Percentiles rank a stretch among this genome's conserved stretches.
These are phyloP conservation scores for Cyclotella cryptica DNA, from an alignment of 108 stramenopile species.

Conservation along the genomic window DNA sequence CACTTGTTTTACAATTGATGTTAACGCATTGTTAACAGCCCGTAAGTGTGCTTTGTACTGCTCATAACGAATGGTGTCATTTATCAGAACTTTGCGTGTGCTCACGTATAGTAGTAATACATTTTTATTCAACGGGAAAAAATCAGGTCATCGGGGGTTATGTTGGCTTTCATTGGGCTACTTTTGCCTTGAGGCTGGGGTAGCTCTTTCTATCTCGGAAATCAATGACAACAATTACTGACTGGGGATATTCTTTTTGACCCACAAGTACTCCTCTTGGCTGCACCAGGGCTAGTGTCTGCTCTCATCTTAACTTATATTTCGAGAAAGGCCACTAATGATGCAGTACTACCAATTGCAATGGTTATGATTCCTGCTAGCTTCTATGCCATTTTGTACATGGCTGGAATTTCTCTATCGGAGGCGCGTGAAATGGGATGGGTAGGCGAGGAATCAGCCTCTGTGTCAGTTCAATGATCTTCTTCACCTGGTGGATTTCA, in stretches of 20 bases:
- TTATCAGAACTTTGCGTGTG: too few relatives aligned
- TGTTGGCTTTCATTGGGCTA: conserved; percentile 95
- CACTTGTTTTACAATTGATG: neutral
- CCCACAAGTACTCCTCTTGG: conserved; percentile 59
- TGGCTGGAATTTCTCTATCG: conserved; percentile 54
- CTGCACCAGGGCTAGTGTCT: conserved; percentile 75
- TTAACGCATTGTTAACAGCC: neutral
- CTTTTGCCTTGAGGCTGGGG: conserved; percentile 91
- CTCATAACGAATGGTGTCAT: too few relatives aligned
- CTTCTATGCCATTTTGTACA: conserved; percentile 75
- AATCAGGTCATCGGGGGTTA: conserved; percentile 74
- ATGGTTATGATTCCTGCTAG: conserved; percentile 86
- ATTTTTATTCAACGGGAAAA: neutral
- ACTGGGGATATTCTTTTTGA: conserved; percentile 74
- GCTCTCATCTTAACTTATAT: conserved; percentile 71
- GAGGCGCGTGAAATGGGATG: conserved; percentile 74
- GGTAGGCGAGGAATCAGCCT: conserved; percentile 71
- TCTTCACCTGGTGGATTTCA: conserved; percentile 67
- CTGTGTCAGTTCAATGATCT: conserved; percentile 70
- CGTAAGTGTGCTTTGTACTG: neutral
- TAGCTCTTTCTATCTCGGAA: conserved; percentile 84
- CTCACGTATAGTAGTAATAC: neutral
- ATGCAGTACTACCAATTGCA: conserved; percentile 70
- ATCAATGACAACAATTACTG: conserved; percentile 58
- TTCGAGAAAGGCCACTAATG: conserved; percentile 60